These are phyloP conservation scores for Acanthamoeba quina DNA, from an alignment of 208 protist species.

Conservation along the genomic window DNA sequence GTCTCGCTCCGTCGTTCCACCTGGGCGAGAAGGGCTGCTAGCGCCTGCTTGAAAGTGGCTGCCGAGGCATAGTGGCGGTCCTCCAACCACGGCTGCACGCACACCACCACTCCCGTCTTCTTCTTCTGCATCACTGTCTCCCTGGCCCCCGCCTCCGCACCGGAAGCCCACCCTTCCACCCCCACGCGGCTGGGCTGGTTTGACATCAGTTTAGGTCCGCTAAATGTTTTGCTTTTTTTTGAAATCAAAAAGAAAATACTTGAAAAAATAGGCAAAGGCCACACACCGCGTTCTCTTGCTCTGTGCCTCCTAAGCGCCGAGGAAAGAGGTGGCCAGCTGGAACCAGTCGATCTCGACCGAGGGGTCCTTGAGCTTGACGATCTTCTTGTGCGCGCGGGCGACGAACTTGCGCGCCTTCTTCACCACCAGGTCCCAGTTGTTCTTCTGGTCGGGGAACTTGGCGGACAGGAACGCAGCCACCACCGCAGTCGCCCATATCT, in stretches of 20 bases:
- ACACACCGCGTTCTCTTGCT: no score
- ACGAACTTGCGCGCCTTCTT: conserved; percentile 62
- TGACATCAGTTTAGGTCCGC: no score
- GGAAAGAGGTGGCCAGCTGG: not conserved
- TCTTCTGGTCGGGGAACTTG: conserved; percentile 49
- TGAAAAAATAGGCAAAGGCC: no score
- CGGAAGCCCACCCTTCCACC: no score
- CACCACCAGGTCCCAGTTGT: conserved; percentile 73
- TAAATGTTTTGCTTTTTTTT: no score
- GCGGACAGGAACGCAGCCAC: conserved; percentile 50
- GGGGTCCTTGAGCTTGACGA: not conserved
- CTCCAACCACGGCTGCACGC: not conserved
- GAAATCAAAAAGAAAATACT: no score
- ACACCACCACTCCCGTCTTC: not conserved
- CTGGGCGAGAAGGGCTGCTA: not conserved
- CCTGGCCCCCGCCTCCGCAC: no score
- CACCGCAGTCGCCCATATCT: conserved; percentile 44
- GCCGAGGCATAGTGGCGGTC: not conserved
- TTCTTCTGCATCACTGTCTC: no score
- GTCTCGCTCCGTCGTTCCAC: not conserved
- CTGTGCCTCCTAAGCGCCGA: not conserved
- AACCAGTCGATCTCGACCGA: not conserved
- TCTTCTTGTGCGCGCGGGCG: conserved; percentile 4
- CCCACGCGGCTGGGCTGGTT: no score
- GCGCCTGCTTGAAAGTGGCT: not conserved